Evolutionary conservation across 345 rosid genomes (phyloP).

Genomic region (Heritiera fomes): DNA sequence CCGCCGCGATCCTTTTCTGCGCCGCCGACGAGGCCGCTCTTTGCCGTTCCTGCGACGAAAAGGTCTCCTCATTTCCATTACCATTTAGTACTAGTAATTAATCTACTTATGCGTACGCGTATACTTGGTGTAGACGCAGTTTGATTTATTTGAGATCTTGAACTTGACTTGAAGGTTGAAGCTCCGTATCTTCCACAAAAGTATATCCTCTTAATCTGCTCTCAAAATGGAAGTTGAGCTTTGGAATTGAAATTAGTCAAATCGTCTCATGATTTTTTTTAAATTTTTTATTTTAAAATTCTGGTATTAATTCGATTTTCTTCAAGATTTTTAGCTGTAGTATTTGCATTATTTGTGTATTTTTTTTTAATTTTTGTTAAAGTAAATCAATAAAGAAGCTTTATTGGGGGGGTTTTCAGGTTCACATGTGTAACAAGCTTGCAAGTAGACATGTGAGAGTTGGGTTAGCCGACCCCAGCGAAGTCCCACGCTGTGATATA

Average conservation of each 20-base stretch:
- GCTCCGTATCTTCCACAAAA: too few species aligned
- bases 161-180: too few species aligned
- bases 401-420: conserved; percentile 38
- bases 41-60: conserved; percentile 79
- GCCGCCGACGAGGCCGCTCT: conserved; percentile 93
- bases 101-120: neutral
- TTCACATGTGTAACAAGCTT: conserved; percentile 83
- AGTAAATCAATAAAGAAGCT: conserved; percentile 4
- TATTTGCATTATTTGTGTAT: neutral
- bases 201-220: neutral
- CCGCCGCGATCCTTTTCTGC: conserved; percentile 81
- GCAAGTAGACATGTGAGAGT: conserved; percentile 82
- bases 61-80: conserved; percentile 34
- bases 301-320: neutral
- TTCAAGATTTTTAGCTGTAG: too few species aligned
- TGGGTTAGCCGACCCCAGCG: conserved; percentile 74
- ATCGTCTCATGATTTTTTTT: neutral
- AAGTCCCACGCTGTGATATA: conserved; percentile 75
- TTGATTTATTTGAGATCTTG: neutral
- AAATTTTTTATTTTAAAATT: neutral
- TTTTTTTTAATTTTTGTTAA: neutral
- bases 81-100: neutral
- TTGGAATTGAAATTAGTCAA: conserved; percentile 1
- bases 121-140: neutral
- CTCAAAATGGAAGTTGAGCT: neutral